Conservation (phyloP, 306 rosid species). For the Luffa acutangula region DNA sequence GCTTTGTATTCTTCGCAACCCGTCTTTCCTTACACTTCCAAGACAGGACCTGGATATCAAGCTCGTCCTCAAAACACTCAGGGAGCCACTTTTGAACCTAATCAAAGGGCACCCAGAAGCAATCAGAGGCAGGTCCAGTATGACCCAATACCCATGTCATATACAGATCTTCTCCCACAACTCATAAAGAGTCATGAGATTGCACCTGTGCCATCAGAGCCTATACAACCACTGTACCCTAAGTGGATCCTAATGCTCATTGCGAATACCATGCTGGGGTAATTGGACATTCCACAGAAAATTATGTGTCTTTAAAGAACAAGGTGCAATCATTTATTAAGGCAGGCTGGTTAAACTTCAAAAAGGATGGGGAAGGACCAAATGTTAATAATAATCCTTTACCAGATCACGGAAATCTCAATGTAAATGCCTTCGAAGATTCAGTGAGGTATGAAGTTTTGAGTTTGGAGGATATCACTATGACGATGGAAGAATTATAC, state of each 20-base stretch:
- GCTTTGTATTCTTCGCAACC: no score
- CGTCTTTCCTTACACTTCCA: no score
- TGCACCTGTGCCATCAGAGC: neutral
- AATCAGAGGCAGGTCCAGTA: neutral
- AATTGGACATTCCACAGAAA: no score
- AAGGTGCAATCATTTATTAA: neutral
- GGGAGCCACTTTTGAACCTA: neutral
- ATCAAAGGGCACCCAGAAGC: neutral
- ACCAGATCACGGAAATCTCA: neutral
- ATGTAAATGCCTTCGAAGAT: neutral
- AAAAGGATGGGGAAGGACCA: neutral
- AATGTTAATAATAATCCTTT: neutral
- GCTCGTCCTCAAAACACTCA: neutral
- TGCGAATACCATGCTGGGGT: no score
- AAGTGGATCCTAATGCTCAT: no score
- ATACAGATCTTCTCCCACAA: neutral
- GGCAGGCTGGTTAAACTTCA: neutral
- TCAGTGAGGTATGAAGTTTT: neutral
- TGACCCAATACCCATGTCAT: neutral
- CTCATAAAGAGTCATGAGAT: neutral
- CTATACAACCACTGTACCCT: neutral
- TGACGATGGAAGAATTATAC: neutral
- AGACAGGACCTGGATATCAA: neutral
- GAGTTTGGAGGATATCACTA: neutral
- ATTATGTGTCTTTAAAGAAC: no score